Evolutionary conservation across 768 basidiomycete species (phyloP).

Genomic region (Mycena alexandri): DNA sequence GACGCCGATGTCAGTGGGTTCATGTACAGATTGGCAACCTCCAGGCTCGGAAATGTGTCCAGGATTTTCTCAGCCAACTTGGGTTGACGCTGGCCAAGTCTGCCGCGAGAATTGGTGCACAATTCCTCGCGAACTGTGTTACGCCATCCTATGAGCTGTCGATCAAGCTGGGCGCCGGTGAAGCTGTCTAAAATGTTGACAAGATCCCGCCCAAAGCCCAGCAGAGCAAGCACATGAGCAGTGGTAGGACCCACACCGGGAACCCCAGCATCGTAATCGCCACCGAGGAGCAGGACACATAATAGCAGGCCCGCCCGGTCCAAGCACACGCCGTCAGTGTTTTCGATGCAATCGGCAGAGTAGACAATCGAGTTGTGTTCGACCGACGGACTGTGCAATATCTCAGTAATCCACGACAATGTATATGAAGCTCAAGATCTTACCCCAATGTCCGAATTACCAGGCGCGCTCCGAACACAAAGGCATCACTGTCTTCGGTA

Average conservation of each 20-base stretch:
- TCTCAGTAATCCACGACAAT: background rate
- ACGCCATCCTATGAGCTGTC: background rate
- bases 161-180: background rate
- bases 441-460: conserved; percentile 3
- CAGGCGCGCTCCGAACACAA: background rate
- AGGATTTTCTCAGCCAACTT: background rate
- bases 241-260: background rate
- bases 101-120: background rate
- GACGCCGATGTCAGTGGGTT: background rate
- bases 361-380: background rate
- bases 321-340: background rate
- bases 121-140: background rate
- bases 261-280: background rate
- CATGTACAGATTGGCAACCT: background rate
- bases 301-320: background rate
- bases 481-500: conserved; percentile 20
- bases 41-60: background rate
- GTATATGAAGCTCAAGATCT: no score
- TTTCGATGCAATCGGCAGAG: background rate
- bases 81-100: background rate
- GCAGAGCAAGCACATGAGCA: background rate
- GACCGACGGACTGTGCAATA: conserved; percentile 1
- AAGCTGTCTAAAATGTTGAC: background rate
- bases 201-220: background rate
- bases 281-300: background rate